Evolutionary conservation across 805 yeast species (phyloP), one percentile per base, ranked within the genome.

Genomic region (Barnettozyma wickerhamii): DNA sequence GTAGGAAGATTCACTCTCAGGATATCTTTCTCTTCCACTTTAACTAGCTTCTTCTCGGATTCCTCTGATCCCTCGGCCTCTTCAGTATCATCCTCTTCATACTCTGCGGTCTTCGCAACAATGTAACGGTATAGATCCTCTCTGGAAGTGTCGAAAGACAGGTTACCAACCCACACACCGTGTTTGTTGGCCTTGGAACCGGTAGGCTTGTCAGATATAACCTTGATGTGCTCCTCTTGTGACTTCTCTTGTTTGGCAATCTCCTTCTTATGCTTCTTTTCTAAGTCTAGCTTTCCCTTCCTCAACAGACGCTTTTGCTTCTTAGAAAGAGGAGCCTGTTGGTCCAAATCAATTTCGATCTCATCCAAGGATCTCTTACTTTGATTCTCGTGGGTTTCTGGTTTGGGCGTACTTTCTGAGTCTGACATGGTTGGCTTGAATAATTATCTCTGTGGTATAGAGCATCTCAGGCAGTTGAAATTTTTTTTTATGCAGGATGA

Each of bases 101-200:
- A 58, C 1, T 58, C 65, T 13, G 65, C 55, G 0, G 91, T 75
- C 56, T 82, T 85, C 9, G 75, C 72, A 2, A 72, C 64, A 7
- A 93, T 62, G 49, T 84, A 88, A 40, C 79, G 71, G 12, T 67
- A 66, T 26, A 93, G 56, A 48, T 89, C 95, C 27, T 84, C 91
- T 51, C 74, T 79, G 0, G 81, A 71, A 5, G 96, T 87, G 38
- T 86, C 93, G 55, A 83, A 93, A 0, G 96, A 73, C 48, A 93
- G 64, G 59, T 93, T 93, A 32, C 99, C 99, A 35, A 93, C 76
- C 99, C 99, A 93, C 27, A 89, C 93, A 33, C 95, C 95, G 53
- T 65, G 75, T 40, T 72, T 76, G 29, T 40, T 46, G 12, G 29
- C 36, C 5, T 81, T 72, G 7, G 32, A 15, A 6, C 19, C 34